Evolutionary conservation across 176 grass and related monocot species (phyloP).

Genomic region (Urochloa ruziziensis): DNA sequence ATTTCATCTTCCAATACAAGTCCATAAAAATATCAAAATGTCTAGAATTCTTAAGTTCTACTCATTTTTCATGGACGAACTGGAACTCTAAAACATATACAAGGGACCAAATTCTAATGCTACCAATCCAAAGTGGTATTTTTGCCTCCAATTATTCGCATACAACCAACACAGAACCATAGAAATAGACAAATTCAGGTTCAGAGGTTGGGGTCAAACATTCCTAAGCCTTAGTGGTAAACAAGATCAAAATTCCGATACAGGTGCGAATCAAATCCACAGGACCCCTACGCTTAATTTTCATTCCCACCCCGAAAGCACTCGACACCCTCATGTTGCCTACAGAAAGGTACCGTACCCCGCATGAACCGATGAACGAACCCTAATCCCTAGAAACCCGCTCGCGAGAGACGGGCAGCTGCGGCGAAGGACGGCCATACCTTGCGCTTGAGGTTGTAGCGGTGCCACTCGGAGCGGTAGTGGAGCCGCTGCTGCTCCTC

Average conservation of each 20-base stretch:
- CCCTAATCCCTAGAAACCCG: constrained; percentile 4
- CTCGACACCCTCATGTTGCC: not conserved
- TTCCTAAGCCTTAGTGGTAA: not conserved
- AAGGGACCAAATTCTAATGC: not conserved
- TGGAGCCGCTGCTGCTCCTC: constrained; percentile 80
- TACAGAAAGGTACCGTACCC: not conserved
- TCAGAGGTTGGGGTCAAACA: not conserved
- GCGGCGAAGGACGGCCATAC: not conserved
- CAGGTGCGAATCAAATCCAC: not conserved
- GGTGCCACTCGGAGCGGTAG: constrained; percentile 96
- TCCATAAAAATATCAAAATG: not conserved
- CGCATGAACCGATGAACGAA: constrained; percentile 11
- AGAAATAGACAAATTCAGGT: not conserved
- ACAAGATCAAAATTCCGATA: not conserved
- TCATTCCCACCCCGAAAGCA: not conserved
- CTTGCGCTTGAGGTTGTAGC: constrained; percentile 99
- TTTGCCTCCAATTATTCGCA: not conserved
- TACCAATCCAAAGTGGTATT: not conserved
- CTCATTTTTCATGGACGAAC: not conserved
- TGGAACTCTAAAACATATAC: not conserved
- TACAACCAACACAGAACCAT: not conserved
- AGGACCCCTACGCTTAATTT: not conserved
- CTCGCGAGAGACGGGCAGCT: not conserved
- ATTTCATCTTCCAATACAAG: not conserved
- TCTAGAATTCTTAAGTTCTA: not conserved